Percentiles rank a stretch among this genome's conserved stretches.
Conservation (phyloP, 352 stramenopile species). For the Phytophthora sp. region DNA sequence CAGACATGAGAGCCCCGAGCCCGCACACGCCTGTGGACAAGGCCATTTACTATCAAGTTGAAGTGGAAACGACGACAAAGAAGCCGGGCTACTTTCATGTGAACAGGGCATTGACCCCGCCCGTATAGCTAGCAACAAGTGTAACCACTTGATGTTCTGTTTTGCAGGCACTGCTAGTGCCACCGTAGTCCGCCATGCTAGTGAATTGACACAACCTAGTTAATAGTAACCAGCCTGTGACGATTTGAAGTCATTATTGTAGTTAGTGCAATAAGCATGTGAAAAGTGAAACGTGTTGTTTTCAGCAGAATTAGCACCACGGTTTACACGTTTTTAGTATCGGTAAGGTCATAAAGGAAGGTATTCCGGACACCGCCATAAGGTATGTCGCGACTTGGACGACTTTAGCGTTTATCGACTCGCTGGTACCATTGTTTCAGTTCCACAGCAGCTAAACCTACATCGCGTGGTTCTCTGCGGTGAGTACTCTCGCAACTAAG, state of each 20-base stretch:
- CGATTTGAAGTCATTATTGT: slow-evolving; percentile 9
- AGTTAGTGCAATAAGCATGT: too few species aligned
- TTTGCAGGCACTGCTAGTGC: background rate
- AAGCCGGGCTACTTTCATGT: slow-evolving; percentile 20
- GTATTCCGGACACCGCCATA: too few species aligned
- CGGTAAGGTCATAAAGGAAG: too few species aligned
- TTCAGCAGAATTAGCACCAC: too few species aligned
- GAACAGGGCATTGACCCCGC: slow-evolving; percentile 13
- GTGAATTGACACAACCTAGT: background rate
- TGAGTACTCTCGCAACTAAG: too few species aligned
- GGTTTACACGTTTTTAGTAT: too few species aligned
- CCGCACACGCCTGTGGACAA: slow-evolving; percentile 22
- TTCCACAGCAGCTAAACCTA: too few species aligned
- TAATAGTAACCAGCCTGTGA: slow-evolving; percentile 1
- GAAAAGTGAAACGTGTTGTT: too few species aligned
- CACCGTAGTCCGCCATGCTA: background rate
- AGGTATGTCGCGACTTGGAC: too few species aligned
- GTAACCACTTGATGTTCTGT: background rate
- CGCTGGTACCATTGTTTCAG: too few species aligned
- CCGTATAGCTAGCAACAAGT: background rate
- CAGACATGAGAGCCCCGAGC: background rate
- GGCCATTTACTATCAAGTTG: slow-evolving; percentile 25
- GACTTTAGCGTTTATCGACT: too few species aligned
- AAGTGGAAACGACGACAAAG: slow-evolving; percentile 3
- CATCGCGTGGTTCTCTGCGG: too few species aligned